Evolutionary conservation across 768 basidiomycete genomes (phyloP), one percentile per base, ranked within the genome.

Genomic region (Fibroporia radiculosa): DNA sequence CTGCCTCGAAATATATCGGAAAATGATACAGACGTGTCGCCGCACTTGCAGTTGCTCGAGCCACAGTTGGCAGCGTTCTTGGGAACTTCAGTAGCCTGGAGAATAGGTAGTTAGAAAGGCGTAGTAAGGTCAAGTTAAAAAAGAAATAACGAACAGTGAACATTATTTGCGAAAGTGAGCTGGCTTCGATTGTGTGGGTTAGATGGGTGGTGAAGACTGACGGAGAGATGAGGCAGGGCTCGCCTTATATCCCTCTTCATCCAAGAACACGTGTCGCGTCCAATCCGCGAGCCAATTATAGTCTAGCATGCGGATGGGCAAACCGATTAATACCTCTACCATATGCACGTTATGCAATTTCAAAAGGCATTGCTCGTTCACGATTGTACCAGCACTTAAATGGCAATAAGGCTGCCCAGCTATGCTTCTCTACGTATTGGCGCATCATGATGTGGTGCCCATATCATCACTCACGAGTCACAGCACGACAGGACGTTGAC

Each of bases 61-160:
- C 77, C 77, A 57, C 79, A 81, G 63, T 52, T 58, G 47, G 53
- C 55, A 41, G 71, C 57, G 60, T 70, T 69, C 55, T 70, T 67
- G 48, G 71, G 71, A 50, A 51, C 47, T 19, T 50, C 42, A 47
- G 45, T 43, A 48, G 45, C 48, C 60, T 58, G 28, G 22, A 33
- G 35, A 19, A 14, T 14, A 44, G 4, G 27, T 18, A 22, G 28
- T 42, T n/a, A 42, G 41, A 6, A 42, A n/a, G 7, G 12, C 4
- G 20, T 10, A 7, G 14, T 20, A 3, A 20, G 20, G 14, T 27
- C 20, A 42, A 10, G 6, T 19, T 16, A 12, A 35, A 6, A 1
- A 19, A 12, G 7, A n/a, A n/a, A n/a, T 4, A 11, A 54, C 53
- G 41, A 23, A 54, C 50, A 27, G 54, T 29, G 48, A 48, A 46